These are phyloP conservation scores for Colletotrichum tofieldiae DNA, from an alignment of 2,329 filamentous ascomycete genomes.

Conservation along the genomic window DNA sequence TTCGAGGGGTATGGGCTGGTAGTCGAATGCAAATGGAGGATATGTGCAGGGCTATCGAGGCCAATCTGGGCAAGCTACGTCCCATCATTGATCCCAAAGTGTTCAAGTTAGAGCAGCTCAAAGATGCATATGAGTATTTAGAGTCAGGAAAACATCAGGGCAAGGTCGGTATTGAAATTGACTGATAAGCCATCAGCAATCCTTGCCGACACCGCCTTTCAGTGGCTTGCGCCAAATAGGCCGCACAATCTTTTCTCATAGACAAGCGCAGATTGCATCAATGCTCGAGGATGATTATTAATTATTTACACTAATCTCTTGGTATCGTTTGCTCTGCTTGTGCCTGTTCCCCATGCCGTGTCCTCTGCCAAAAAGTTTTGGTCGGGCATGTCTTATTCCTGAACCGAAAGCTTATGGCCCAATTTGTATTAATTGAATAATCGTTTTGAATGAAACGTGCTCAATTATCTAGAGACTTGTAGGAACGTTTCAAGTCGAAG, in stretches of 20 bases:
- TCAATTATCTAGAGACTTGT: neutral
- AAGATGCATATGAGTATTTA: constrained; percentile 61
- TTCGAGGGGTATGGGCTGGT: constrained; percentile 64
- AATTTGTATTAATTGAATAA: neutral
- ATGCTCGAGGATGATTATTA: no score
- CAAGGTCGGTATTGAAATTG: constrained; percentile 61
- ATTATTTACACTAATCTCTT: no score
- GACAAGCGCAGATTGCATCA: no score
- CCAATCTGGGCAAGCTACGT: constrained; percentile 53
- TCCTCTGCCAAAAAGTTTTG: no score
- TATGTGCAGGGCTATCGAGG: constrained; percentile 66
- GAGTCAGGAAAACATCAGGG: constrained; percentile 53
- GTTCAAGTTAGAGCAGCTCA: constrained; percentile 62
- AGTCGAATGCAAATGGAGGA: constrained; percentile 62
- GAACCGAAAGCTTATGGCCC: no score
- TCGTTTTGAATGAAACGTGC: no score
- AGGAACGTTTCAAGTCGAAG: neutral
- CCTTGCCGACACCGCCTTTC: no score
- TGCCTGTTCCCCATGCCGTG: no score
- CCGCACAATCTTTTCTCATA: neutral
- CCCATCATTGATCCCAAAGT: constrained; percentile 63
- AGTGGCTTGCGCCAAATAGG: neutral
- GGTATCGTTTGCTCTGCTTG: no score
- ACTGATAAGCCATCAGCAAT: constrained; percentile 43
- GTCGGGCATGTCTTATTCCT: no score